Conservation (phyloP, 75 land plant genomes). For the Chamaecyparis obtusa region DNA sequence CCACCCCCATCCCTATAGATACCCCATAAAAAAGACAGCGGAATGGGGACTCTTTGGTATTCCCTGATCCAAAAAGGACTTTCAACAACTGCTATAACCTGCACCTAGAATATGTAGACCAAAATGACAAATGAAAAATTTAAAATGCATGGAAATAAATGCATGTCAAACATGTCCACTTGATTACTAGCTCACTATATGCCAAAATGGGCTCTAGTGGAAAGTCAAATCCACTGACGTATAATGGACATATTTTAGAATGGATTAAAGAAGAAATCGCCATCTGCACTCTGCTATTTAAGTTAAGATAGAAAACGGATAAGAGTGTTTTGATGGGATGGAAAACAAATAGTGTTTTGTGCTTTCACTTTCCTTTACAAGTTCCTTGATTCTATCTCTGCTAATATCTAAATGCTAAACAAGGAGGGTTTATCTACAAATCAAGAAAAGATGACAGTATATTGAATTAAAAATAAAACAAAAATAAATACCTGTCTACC, state of each 20-base stretch:
- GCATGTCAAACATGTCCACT: not conserved
- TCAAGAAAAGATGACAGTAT: not conserved
- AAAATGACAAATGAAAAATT: not conserved
- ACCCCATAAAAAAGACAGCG: not conserved
- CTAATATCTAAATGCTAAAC: not conserved
- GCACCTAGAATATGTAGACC: not conserved
- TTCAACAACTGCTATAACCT: not conserved
- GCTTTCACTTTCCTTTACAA: not conserved
- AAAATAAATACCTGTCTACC: conserved; percentile 78
- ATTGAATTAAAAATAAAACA: not conserved
- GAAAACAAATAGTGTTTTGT: not conserved
- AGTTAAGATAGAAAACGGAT: not conserved
- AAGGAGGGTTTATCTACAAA: not conserved
- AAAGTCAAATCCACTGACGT: not conserved
- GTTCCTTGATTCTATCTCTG: not conserved
- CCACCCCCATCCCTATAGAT: not conserved
- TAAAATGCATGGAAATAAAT: not conserved
- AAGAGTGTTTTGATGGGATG: not conserved
- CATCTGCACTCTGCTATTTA: not conserved
- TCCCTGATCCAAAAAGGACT: not conserved
- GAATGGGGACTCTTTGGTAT: not conserved
- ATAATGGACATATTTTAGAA: not conserved
- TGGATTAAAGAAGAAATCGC: not conserved
- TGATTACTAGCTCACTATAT: not conserved
- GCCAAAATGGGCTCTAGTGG: not conserved